Percentiles rank a stretch among this genome's conserved stretches.
phyloP scores from a whole-genome alignment of 495 filamentous ascomycete genomes.

The Annulohypoxylon bovei region DNA sequence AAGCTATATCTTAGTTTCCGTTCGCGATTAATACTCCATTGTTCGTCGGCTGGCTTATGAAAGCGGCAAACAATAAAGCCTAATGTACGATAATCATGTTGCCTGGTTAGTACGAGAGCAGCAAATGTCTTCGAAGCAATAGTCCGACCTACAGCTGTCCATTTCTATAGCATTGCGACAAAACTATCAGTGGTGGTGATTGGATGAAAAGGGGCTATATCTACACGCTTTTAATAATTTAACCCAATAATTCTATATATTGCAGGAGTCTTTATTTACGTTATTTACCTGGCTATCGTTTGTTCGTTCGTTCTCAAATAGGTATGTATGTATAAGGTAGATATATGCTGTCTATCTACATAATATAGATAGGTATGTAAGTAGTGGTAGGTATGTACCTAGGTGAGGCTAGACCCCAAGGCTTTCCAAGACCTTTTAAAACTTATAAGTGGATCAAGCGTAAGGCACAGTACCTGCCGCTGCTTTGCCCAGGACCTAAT shows the following conservation, averaged over 20 bases:
- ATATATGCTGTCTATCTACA: no score
- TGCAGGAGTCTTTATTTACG: no score
- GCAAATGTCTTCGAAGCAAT: background rate
- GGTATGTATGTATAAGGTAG: no score
- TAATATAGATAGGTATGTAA: no score
- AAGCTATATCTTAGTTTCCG: constrained; percentile 18
- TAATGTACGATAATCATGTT: background rate
- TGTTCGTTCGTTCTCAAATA: no score
- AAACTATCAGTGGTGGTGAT: no score
- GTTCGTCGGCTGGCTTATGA: background rate
- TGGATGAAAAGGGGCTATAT: no score
- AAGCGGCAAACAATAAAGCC: background rate
- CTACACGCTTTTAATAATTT: no score
- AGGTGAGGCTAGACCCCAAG: background rate
- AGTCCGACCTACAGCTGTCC: background rate
- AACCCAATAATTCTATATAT: no score
- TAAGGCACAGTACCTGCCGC: background rate
- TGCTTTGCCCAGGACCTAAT: background rate
- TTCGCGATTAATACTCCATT: constrained; percentile 1
- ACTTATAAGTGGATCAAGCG: background rate
- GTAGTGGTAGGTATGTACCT: no score
- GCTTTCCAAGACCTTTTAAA: background rate
- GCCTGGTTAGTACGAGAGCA: background rate
- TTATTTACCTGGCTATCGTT: no score
- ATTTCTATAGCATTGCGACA: no score